Evolutionary conservation across 1,284 basidiomycete species (phyloP).

Genomic region (Veloporphyrellus conicus): DNA sequence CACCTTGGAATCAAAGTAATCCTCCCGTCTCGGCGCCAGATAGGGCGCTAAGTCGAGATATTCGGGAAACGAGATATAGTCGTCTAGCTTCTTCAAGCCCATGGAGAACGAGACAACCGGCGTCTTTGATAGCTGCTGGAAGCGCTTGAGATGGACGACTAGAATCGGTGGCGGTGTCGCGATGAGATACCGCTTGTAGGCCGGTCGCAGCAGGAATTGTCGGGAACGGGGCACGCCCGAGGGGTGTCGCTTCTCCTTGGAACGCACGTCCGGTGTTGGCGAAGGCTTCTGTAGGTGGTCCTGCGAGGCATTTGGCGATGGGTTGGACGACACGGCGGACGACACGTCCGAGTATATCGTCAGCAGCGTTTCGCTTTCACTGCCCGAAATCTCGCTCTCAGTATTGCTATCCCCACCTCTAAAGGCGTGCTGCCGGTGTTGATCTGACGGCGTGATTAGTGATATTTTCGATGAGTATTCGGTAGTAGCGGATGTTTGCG

Average conservation of each 20-base stretch:
- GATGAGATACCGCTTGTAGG: slow-evolving; percentile 92
- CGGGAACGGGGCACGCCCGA: slow-evolving; percentile 43
- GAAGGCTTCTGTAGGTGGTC: slow-evolving; percentile 23
- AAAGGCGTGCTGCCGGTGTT: slow-evolving; percentile 21
- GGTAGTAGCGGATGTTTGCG: slow-evolving; percentile 4
- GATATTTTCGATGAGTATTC: slow-evolving; percentile 29
- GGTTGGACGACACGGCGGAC: slow-evolving; percentile 33
- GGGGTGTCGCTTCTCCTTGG: slow-evolving; percentile 12
- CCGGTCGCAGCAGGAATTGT: slow-evolving; percentile 71
- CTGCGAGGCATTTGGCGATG: slow-evolving; percentile 31
- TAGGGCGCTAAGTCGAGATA: slow-evolving; percentile 81
- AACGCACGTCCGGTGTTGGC: not conserved
- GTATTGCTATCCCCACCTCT: slow-evolving; percentile 35
- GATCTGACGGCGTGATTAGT: slow-evolving; percentile 31
- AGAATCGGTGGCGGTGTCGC: slow-evolving; percentile 82
- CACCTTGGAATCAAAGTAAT: slow-evolving; percentile 45
- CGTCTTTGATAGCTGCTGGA: slow-evolving; percentile 67
- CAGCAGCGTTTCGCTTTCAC: slow-evolving; percentile 29
- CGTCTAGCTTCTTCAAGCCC: slow-evolving; percentile 82
- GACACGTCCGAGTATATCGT: slow-evolving; percentile 43
- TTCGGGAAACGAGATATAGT: slow-evolving; percentile 85
- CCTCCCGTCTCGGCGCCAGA: slow-evolving; percentile 76
- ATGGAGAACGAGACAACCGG: slow-evolving; percentile 54
- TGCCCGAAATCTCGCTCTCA: slow-evolving; percentile 43
- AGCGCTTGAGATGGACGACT: slow-evolving; percentile 90